These are phyloP conservation scores for Oemleria cerasiformis DNA, from an alignment of 306 rosid species.

Conservation along the genomic window DNA sequence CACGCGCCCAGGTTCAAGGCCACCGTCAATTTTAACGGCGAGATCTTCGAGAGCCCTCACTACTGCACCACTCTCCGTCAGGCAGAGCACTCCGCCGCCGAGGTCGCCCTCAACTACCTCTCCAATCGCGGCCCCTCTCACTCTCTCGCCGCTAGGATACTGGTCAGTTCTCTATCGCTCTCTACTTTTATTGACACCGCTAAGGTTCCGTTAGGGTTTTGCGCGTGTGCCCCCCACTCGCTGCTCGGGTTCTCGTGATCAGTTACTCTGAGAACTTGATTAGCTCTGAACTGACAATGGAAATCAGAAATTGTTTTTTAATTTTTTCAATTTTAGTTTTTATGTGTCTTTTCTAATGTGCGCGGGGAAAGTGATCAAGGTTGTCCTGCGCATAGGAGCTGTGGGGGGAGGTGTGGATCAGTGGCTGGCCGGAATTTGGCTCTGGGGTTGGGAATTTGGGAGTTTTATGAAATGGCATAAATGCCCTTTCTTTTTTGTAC, in stretches of 20 bases:
- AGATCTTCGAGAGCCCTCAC: constrained; percentile 86
- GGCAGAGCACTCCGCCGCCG: constrained; percentile 99
- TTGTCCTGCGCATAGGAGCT: neutral
- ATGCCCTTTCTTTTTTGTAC: constrained; percentile 29
- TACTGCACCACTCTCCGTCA: constrained; percentile 90
- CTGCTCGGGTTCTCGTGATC: constrained; percentile 17
- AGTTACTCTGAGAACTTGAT: constrained; percentile 5
- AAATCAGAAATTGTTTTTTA: neutral
- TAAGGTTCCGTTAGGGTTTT: constrained; percentile 28
- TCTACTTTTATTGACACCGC: constrained; percentile 5
- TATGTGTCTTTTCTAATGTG: constrained; percentile 24
- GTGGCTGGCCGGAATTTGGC: constrained; percentile 9
- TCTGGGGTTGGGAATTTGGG: neutral
- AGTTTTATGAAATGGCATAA: constrained; percentile 35
- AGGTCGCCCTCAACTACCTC: constrained; percentile 91
- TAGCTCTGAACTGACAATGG: neutral
- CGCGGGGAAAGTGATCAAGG: constrained; percentile 13
- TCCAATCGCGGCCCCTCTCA: constrained; percentile 88
- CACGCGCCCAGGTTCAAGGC: constrained; percentile 99
- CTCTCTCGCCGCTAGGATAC: constrained; percentile 87
- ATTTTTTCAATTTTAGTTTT: neutral
- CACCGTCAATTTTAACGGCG: constrained; percentile 91
- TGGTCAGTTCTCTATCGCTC: constrained; percentile 43
- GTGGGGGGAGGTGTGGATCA: constrained; percentile 18
- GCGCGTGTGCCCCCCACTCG: constrained; percentile 3